Percentiles rank a stretch among this genome's conserved stretches.
Evolutionary conservation across 805 yeast genomes (phyloP).

Genomic region (Kodamaea leandrae): DNA sequence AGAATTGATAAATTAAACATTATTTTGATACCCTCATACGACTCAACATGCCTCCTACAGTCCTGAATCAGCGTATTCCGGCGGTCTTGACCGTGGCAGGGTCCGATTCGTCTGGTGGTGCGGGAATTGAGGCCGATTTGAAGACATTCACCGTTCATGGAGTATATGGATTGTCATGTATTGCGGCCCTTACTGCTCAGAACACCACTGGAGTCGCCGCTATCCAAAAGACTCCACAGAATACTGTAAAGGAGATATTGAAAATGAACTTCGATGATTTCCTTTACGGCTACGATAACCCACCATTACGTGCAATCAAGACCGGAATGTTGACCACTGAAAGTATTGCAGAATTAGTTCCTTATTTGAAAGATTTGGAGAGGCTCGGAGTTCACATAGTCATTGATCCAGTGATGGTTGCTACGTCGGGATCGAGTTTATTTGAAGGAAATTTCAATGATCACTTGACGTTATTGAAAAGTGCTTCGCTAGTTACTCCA

Average conservation of each 20-base stretch:
- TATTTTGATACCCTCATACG: not conserved
- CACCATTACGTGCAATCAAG: slow-evolving; percentile 60
- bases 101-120: slow-evolving; percentile 85
- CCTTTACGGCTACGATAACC: slow-evolving; percentile 27
- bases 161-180: slow-evolving; percentile 74
- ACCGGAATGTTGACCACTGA: slow-evolving; percentile 72
- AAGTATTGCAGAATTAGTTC: slow-evolving; percentile 48
- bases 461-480: slow-evolving; percentile 41
- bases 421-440: slow-evolving; percentile 71
- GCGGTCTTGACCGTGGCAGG: slow-evolving; percentile 53
- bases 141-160: slow-evolving; percentile 74
- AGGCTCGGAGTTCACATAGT: slow-evolving; percentile 40
- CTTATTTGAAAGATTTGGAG: slow-evolving; percentile 31
- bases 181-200: slow-evolving; percentile 79
- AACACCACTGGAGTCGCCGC: slow-evolving; percentile 53
- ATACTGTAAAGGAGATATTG: slow-evolving; percentile 48
- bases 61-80: slow-evolving; percentile 8
- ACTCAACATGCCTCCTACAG: not conserved
- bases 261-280: slow-evolving; percentile 59
- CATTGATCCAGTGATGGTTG: slow-evolving; percentile 81
- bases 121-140: slow-evolving; percentile 87
- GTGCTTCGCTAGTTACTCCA: slow-evolving; percentile 69
- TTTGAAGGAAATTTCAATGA: slow-evolving; percentile 47
- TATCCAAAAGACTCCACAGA: slow-evolving; percentile 41
- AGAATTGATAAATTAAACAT: not conserved